Conservation (phyloP, 2,329 filamentous ascomycete genomes). For the Nemania diffusa region DNA sequence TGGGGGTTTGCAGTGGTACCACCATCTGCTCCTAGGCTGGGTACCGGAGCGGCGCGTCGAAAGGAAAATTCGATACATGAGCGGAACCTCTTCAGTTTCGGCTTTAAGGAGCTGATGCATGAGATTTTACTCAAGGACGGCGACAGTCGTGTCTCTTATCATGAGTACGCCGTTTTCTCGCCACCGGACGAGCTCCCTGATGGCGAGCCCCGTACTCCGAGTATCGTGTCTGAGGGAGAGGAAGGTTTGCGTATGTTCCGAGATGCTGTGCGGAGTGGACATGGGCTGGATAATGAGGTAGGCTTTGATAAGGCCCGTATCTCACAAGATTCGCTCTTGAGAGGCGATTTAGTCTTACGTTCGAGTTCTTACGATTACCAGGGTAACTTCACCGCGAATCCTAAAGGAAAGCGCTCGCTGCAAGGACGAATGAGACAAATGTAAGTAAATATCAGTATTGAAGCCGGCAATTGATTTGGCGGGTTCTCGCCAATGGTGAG, state of each 20-base stretch:
- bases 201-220: conserved; percentile 42
- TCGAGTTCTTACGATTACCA: conserved; percentile 23
- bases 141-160: conserved; percentile 46
- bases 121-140: conserved; percentile 42
- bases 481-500: not conserved
- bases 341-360: not conserved
- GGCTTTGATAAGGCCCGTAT: conserved; percentile 15
- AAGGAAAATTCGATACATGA: conserved; percentile 38
- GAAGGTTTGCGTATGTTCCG: conserved; percentile 46
- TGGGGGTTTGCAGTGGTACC: conserved; percentile 36
- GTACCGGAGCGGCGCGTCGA: not conserved
- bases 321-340: not conserved
- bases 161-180: conserved; percentile 48
- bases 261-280: conserved; percentile 41
- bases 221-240: conserved; percentile 46
- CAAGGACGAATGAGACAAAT: conserved; percentile 46
- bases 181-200: conserved; percentile 37
- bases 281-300: conserved; percentile 46
- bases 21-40: not conserved
- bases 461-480: not conserved
- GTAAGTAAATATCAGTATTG: conserved; percentile 34
- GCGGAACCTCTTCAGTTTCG: conserved; percentile 47
- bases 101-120: conserved; percentile 44
- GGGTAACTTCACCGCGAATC: conserved; percentile 44
- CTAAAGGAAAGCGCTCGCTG: conserved; percentile 42